phyloP scores from a whole-genome alignment of 148 eudicot genomes.

The Silene latifolia region DNA sequence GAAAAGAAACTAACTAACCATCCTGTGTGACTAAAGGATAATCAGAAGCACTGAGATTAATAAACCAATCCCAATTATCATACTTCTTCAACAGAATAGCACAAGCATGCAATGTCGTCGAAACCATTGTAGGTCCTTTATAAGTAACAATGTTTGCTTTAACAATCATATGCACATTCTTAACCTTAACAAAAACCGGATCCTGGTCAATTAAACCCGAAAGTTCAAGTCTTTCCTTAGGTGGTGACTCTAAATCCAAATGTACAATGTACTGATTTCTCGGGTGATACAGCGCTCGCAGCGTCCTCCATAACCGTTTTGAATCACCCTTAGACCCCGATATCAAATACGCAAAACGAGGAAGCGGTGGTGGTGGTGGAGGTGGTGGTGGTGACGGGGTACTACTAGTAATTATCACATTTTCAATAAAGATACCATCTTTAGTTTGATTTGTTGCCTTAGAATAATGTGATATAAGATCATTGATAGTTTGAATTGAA shows the following conservation, averaged over 20 bases:
- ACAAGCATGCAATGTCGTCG: constrained; percentile 93
- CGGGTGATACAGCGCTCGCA: constrained; percentile 70
- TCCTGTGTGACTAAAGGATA: constrained; percentile 98
- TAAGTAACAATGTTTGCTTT: constrained; percentile 94
- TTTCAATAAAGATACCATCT: constrained; percentile 40
- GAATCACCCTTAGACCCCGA: constrained; percentile 90
- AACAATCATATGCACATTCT: constrained; percentile 71
- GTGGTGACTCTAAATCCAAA: constrained; percentile 82
- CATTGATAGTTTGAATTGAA: constrained; percentile 48
- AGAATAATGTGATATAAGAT: constrained; percentile 46
- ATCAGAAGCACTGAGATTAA: constrained; percentile 96
- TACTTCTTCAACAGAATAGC: constrained; percentile 75
- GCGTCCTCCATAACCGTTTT: constrained; percentile 79
- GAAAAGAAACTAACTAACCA: constrained; percentile 46
- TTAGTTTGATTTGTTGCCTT: constrained; percentile 35
- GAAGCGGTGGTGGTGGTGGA: constrained; percentile 45
- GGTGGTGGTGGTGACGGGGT: constrained; percentile 37
- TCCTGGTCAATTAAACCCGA: constrained; percentile 52
- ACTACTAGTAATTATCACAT: constrained; percentile 20
- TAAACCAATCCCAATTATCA: constrained; percentile 99
- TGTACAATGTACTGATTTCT: constrained; percentile 80
- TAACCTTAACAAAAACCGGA: constrained; percentile 48
- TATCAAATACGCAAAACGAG: constrained; percentile 80
- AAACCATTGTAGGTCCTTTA: constrained; percentile 93
- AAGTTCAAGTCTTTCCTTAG: constrained; percentile 66